Base-by-base conservation (phyloP, 208 protist species). In the Leishmania aethiopica region DNA sequence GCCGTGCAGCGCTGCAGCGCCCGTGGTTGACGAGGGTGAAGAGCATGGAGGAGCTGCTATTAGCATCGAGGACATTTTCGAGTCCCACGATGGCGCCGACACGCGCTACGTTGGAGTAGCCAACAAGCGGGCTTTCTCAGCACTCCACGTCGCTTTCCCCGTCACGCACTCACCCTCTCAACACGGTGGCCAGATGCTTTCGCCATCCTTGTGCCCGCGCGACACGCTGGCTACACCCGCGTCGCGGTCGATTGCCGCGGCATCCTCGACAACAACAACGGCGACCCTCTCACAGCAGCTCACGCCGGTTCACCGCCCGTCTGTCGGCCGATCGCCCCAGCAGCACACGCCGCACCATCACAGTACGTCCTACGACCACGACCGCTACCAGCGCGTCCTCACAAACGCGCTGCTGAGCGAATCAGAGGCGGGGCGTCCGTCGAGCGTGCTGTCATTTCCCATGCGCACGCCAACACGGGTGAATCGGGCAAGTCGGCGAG, bases 61-160 rank as follows among this genome's bases (percentile, higher is more conserved):
- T 28, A 22, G 19, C 32, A 35, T n/a, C 64, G 60, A 73, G 66
- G 78, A 51, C 3, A 7, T 49, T 40, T 40, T 74, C 6, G 28
- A 28, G 32, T 60, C 55, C 0, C 71, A 55, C 42, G 73, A 82
- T 32, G 78, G 83, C 28, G 77, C 78, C 3, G 74, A 86, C 79
- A 60, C 78, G 6, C 83, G 83, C 3, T 86, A 86, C 83, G 67
- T 86, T 4, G 83, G 75, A 47, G 47, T 86, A 3, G 83, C 74
- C 10, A 79, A 86, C 55, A 79, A 86, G 28, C 73, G 74, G 28
- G 78, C 55, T 17, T 86, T 86, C 49, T 82, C 83, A 8, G 66
- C 83, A 13, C 47, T 82, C 15, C 72, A 62, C 42, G 11, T 81
- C 42, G 69, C 47, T 60, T 49, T 8, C 37, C 25, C 49, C 2